phyloP scores from a whole-genome alignment of 495 filamentous ascomycete genomes.

The Neurospora tetraspora region DNA sequence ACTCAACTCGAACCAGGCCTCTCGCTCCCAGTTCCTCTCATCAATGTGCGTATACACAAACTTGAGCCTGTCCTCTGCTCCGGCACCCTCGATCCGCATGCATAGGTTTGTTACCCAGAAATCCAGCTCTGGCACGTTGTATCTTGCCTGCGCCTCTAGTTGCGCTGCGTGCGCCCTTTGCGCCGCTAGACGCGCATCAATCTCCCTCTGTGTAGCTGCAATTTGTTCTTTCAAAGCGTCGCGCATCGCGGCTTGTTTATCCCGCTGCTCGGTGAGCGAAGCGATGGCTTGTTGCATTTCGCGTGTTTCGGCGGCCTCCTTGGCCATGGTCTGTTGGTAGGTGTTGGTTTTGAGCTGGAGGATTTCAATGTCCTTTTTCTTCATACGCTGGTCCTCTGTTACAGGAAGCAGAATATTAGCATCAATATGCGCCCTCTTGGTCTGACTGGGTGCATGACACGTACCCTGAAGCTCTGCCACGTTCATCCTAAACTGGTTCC shows the following conservation, averaged over 20 bases:
- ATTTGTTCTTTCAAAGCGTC: conserved; percentile 72
- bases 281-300: conserved; percentile 81
- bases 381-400: conserved; percentile 82
- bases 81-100: conserved; percentile 81
- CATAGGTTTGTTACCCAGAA: conserved; percentile 93
- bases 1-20: conserved; percentile 88
- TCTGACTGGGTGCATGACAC: not conserved
- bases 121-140: conserved; percentile 82
- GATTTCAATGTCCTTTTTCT: conserved; percentile 78
- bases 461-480: conserved; percentile 82
- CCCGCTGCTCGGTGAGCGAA: conserved; percentile 62
- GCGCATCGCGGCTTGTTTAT: conserved; percentile 60
- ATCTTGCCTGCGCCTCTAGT: conserved; percentile 67
- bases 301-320: conserved; percentile 75
- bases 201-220: conserved; percentile 60
- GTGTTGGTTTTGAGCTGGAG: conserved; percentile 64
- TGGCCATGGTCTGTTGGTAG: conserved; percentile 69
- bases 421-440: not conserved
- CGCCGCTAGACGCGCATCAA: conserved; percentile 41
- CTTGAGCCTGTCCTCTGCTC: conserved; percentile 73
- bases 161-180: conserved; percentile 46
- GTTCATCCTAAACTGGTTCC: conserved; percentile 87
- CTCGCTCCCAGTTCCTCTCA: conserved; percentile 79
- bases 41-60: conserved; percentile 85
- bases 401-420: conserved; percentile 1